A percentile compares a stretch with the other conserved stretches of the same genome.
These are phyloP conservation scores for Fusarium poae DNA, from an alignment of 2,329 filamentous ascomycete genomes.

Conservation along the genomic window DNA sequence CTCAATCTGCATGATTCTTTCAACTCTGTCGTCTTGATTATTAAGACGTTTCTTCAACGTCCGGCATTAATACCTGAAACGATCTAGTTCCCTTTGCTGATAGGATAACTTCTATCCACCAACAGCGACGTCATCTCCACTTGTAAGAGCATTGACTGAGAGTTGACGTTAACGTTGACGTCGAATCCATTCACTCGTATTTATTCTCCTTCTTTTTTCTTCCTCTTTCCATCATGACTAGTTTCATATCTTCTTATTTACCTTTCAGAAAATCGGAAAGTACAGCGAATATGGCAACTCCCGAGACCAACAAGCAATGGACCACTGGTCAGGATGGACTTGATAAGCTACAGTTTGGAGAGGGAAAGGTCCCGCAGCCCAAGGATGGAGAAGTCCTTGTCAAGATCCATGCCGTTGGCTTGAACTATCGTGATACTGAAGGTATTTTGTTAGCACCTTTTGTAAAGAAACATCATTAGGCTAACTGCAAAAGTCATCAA, in stretches of 20 bases:
- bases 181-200: neutral
- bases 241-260: constrained; percentile 42
- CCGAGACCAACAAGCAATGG: constrained; percentile 64
- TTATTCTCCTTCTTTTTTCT: neutral
- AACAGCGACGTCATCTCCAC: constrained; percentile 38
- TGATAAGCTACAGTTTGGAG: constrained; percentile 62
- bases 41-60: constrained; percentile 21
- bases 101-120: constrained; percentile 36
- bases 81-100: constrained; percentile 29
- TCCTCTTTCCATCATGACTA: constrained; percentile 29
- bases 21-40: constrained; percentile 21
- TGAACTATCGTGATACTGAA: constrained; percentile 66
- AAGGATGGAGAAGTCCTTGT: constrained; percentile 66
- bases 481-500: constrained; percentile 64
- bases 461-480: too few species aligned
- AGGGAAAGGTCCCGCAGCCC: constrained; percentile 61
- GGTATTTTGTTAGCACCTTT: constrained; percentile 49
- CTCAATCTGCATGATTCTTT: neutral
- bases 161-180: constrained; percentile 16
- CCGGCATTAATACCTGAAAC: constrained; percentile 28
- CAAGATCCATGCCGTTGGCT: constrained; percentile 60
- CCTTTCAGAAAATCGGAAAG: constrained; percentile 36
- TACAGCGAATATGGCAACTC: constrained; percentile 25
- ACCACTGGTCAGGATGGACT: constrained; percentile 67
- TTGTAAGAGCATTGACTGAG: constrained; percentile 33